These are phyloP conservation scores for Fusarium mundagurra DNA, from an alignment of 2,329 filamentous ascomycete species.

Conservation along the genomic window DNA sequence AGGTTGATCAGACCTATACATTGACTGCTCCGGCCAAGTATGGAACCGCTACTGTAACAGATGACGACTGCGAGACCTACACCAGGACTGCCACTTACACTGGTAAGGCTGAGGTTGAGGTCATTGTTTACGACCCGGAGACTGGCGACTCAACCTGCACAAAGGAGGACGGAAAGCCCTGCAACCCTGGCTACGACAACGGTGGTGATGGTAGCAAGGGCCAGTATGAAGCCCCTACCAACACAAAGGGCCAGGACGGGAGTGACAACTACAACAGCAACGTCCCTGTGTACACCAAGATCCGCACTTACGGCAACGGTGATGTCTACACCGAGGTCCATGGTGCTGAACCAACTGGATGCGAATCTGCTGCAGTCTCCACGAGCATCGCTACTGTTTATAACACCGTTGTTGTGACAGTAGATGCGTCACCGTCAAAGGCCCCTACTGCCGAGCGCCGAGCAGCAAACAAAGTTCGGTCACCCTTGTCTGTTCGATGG, in stretches of 20 bases:
- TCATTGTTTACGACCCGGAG: slow-evolving; percentile 46
- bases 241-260: slow-evolving; percentile 19
- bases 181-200: slow-evolving; percentile 25
- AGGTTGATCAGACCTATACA: slow-evolving; percentile 27
- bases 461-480: slow-evolving; percentile 18
- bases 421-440: slow-evolving; percentile 28
- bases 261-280: slow-evolving; percentile 6
- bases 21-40: slow-evolving; percentile 41
- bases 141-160: slow-evolving; percentile 45
- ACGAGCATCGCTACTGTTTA: slow-evolving; percentile 49
- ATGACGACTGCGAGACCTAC: slow-evolving; percentile 24
- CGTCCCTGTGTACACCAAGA: slow-evolving; percentile 29
- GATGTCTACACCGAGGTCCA: slow-evolving; percentile 20
- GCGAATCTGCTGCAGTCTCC: slow-evolving; percentile 36
- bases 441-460: slow-evolving; percentile 1
- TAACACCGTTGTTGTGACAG: slow-evolving; percentile 50
- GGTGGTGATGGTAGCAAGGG: slow-evolving; percentile 9
- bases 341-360: slow-evolving; percentile 31
- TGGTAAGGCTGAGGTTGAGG: slow-evolving; percentile 43
- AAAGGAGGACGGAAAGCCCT: slow-evolving; percentile 43
- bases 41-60: slow-evolving; percentile 39
- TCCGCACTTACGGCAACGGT: slow-evolving; percentile 20
- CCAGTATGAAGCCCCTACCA: slow-evolving; percentile 10
- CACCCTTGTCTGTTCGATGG: slow-evolving; percentile 24
- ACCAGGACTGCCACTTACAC: slow-evolving; percentile 32